Evolutionary conservation across 2,329 filamentous ascomycete species (phyloP).

Genomic region (Aureobasidium sp.): DNA sequence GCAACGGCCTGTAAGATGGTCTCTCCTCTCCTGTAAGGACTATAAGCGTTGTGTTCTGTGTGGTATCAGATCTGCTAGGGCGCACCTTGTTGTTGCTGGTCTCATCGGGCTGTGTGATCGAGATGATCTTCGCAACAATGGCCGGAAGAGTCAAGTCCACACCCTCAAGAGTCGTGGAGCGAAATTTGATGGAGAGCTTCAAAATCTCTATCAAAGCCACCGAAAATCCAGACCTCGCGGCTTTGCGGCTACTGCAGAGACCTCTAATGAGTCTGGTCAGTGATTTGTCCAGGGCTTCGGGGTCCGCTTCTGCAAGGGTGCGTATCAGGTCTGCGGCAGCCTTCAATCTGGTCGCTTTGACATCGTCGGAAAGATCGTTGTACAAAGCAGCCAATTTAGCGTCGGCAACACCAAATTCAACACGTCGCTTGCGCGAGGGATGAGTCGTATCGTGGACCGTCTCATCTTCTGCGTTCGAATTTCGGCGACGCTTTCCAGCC

Average conservation of each 20-base stretch:
- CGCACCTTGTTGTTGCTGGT: constrained; percentile 41
- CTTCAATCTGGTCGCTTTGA: constrained; percentile 36
- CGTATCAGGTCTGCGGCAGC: constrained; percentile 41
- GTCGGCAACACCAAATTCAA: constrained; percentile 34
- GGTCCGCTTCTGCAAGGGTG: constrained; percentile 34
- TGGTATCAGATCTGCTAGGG: background rate
- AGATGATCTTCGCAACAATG: constrained; percentile 46
- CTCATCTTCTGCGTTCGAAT: constrained; percentile 14
- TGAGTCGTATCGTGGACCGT: constrained; percentile 14
- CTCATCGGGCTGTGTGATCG: constrained; percentile 45
- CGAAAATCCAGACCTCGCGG: constrained; percentile 81
- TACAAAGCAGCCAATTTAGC: constrained; percentile 40
- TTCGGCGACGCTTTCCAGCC: constrained; percentile 20
- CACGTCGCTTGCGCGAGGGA: constrained; percentile 25
- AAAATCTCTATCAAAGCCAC: constrained; percentile 79
- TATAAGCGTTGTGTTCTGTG: constrained; percentile 26
- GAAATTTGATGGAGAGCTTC: constrained; percentile 50
- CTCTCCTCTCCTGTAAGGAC: constrained; percentile 64
- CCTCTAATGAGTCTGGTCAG: constrained; percentile 64
- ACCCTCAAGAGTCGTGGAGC: background rate
- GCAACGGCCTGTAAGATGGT: constrained; percentile 75
- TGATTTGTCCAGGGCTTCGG: constrained; percentile 34
- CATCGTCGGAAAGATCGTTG: constrained; percentile 42
- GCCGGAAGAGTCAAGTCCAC: constrained; percentile 13
- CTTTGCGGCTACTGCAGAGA: constrained; percentile 82